Evolutionary conservation across 73 alveolate genomes (phyloP).

Genomic region (Symbiodinium natans): DNA sequence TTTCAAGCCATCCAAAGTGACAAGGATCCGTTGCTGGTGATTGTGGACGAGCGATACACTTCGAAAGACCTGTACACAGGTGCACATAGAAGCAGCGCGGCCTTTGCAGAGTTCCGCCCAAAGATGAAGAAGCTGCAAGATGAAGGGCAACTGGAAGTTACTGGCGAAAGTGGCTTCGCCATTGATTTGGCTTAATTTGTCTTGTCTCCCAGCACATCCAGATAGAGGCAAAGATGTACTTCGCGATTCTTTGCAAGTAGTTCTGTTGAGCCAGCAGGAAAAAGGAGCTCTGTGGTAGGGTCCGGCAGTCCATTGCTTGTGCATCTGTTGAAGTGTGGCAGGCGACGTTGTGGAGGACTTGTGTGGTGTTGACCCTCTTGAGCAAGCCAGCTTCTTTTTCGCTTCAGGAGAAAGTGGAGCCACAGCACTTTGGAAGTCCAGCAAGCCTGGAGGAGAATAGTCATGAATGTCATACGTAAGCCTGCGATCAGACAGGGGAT

Average conservation of each 20-base stretch:
- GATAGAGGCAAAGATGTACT: background rate
- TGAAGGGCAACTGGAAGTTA: slow-evolving; percentile 36
- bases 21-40: slow-evolving; percentile 57
- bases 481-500: background rate
- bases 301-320: too few relatives aligned
- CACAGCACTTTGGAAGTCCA: background rate
- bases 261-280: too few relatives aligned
- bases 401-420: too few relatives aligned
- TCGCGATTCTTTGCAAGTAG: too few relatives aligned
- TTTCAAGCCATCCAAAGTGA: slow-evolving; percentile 66
- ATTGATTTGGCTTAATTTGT: background rate
- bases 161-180: slow-evolving; percentile 61
- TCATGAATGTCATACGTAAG: background rate
- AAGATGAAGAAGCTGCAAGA: slow-evolving; percentile 71
- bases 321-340: too few relatives aligned
- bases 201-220: background rate
- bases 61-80: slow-evolving; percentile 29
- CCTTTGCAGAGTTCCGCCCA: slow-evolving; percentile 53
- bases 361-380: too few relatives aligned
- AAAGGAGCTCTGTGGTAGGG: too few relatives aligned
- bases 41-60: slow-evolving; percentile 58
- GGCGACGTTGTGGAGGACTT: too few relatives aligned
- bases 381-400: too few relatives aligned
- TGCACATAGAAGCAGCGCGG: slow-evolving; percentile 38
- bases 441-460: background rate